Conservation (phyloP, 345 rosid genomes). For the Cardiospermum halicacabum region DNA sequence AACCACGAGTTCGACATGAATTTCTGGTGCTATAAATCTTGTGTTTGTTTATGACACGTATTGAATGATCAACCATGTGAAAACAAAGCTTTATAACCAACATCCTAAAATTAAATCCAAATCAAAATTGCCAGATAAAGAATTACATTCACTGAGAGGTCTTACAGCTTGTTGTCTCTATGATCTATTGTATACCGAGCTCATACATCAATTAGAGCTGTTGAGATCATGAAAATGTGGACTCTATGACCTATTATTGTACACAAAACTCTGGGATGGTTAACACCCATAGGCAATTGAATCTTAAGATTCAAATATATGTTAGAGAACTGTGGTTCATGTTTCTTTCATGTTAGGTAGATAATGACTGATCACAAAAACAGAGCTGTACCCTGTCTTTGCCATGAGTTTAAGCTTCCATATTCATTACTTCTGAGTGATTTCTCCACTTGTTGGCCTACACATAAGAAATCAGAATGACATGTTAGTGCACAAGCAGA, state of each 20-base stretch:
- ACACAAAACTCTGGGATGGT: too few species aligned
- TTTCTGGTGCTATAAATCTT: too few species aligned
- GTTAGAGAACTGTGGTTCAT: not conserved
- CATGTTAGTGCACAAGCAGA: not conserved
- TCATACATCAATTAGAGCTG: not conserved
- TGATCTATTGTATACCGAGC: too few species aligned
- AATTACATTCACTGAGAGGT: not conserved
- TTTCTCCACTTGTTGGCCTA: slow-evolving; percentile 42
- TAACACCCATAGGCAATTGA: not conserved
- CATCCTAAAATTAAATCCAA: too few species aligned
- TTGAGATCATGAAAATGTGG: not conserved
- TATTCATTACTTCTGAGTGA: slow-evolving; percentile 12
- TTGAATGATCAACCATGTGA: too few species aligned
- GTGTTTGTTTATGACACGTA: too few species aligned
- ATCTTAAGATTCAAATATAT: not conserved
- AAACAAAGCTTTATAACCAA: too few species aligned
- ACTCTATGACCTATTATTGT: too few species aligned
- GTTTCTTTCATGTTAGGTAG: not conserved
- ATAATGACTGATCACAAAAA: not conserved
- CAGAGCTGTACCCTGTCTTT: not conserved
- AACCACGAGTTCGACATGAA: too few species aligned
- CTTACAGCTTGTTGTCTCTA: too few species aligned
- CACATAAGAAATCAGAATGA: slow-evolving; percentile 8
- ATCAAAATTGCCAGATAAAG: not conserved
- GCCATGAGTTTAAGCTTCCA: not conserved